Base-by-base conservation (phyloP, 2,329 filamentous ascomycete genomes). In the Pezicula rhizophila region DNA sequence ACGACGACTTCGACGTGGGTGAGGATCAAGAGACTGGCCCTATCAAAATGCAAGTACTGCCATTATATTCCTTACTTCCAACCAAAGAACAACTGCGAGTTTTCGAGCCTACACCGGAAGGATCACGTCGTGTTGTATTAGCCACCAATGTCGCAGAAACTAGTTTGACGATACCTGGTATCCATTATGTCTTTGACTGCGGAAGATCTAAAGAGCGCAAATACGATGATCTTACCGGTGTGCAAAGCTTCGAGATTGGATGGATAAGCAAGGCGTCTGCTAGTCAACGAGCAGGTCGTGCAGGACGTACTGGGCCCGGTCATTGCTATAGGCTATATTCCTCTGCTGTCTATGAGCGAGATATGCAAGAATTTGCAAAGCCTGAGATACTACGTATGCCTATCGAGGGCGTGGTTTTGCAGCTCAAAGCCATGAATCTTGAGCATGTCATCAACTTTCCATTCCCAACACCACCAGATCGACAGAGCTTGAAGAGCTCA, bases 211-310 rank as follows among this genome's bases (percentile, higher is more conserved):
- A 99, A 67, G 91, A 96, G 66, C 85, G 92, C 54, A 87, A 85
- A 50, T 97, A 93, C 61, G 88, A 97, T 64, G 77, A 81, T n/a
- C 72, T 80, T 10, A 96, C 87, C 8, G 92, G 92, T 3, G 92
- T 99, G 1, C 93, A 99, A 65, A 96, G 87, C 62, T 99, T 96
- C 64, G 87, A 96, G 60, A 81, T 99, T 46, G 86, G 87, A 37
- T 99, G 92, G 89, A 95, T 97, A 64, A 96, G 91, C 71, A 97
- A 99, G 70, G 93, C 93, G 25, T 95, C 89, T 65, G 92, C 93
- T 7, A 87, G 84, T 56, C 93, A 99, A 68, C 80, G 93, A 65
- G 83, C 89, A 51, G 93, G 93, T 70, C 89, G 93, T 77, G 93
- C 93, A 49, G 93, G 95, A 54, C 85, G 93, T 75, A 99, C 92